Evolutionary conservation across 2,329 filamentous ascomycete species (phyloP).

Genomic region (Escovopsis sp.): DNA sequence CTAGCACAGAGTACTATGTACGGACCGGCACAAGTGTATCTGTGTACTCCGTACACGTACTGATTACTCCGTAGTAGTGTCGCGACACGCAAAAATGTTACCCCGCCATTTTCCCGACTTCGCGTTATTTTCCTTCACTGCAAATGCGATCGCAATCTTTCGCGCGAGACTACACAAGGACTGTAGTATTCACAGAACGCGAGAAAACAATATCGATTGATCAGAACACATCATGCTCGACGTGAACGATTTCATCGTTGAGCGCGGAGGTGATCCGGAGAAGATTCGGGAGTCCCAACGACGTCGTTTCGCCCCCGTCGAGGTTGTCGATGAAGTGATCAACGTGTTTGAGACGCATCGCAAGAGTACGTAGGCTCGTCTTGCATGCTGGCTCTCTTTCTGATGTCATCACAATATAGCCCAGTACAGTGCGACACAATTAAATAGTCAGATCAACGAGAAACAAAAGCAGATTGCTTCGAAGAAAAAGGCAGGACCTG

Average conservation of each 20-base stretch:
- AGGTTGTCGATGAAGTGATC: constrained; percentile 83
- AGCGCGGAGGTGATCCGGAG: constrained; percentile 83
- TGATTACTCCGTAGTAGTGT: too few species aligned
- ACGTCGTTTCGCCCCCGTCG: constrained; percentile 63
- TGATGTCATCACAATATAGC: constrained; percentile 19
- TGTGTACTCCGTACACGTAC: too few species aligned
- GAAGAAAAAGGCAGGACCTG: constrained; percentile 61
- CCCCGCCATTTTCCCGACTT: too few species aligned
- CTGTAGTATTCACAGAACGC: too few species aligned
- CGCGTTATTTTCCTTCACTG: too few species aligned
- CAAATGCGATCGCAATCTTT: too few species aligned
- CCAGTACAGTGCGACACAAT: constrained; percentile 63
- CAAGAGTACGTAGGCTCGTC: constrained; percentile 35
- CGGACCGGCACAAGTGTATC: too few species aligned
- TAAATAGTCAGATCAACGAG: constrained; percentile 73
- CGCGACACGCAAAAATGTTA: too few species aligned
- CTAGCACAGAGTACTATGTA: too few species aligned
- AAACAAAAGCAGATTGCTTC: constrained; percentile 78
- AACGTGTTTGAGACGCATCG: constrained; percentile 73
- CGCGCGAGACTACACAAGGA: too few species aligned
- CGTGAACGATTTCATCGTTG: constrained; percentile 62
- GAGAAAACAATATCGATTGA: too few species aligned
- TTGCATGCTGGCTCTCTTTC: not conserved
- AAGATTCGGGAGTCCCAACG: constrained; percentile 85
- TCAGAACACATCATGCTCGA: constrained; percentile 45